Percentiles rank a stretch among this genome's conserved stretches.
phyloP scores from a whole-genome alignment of 306 rosid species.

The Pueraria montana region DNA sequence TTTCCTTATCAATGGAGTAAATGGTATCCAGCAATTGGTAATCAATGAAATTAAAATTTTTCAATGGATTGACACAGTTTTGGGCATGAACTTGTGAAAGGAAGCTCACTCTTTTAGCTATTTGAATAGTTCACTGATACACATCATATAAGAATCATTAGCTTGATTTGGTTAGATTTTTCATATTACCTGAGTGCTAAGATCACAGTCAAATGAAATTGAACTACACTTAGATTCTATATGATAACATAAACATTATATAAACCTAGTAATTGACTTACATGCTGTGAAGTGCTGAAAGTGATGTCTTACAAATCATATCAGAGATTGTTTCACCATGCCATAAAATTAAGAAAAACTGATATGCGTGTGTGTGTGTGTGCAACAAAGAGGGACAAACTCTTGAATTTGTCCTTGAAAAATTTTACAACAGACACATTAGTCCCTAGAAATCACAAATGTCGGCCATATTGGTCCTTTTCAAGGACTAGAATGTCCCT shows the following conservation, averaged over 20 bases:
- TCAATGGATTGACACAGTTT: slow-evolving; percentile 4
- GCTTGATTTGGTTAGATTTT: not conserved
- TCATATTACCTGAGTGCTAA: not conserved
- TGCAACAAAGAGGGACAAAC: not conserved
- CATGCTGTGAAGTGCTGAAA: slow-evolving; percentile 10
- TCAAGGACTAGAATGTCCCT: not conserved
- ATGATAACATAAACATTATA: not conserved
- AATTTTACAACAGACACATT: not conserved
- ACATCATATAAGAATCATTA: not conserved
- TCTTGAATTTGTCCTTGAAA: not conserved
- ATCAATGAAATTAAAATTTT: not conserved
- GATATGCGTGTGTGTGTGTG: not conserved
- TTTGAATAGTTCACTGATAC: not conserved
- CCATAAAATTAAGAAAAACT: not conserved
- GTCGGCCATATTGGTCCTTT: not conserved
- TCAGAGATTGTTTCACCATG: not conserved
- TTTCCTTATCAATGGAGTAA: slow-evolving; percentile 7
- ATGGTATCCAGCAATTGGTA: not conserved
- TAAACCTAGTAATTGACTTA: not conserved
- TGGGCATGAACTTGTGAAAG: not conserved
- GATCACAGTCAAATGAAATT: not conserved
- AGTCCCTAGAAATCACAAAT: not conserved
- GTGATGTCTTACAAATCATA: not conserved
- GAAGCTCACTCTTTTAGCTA: slow-evolving; percentile 15
- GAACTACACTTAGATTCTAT: not conserved